Evolutionary conservation across 257 asterid genomes (phyloP).

Genomic region (Penstemon newberryi): DNA sequence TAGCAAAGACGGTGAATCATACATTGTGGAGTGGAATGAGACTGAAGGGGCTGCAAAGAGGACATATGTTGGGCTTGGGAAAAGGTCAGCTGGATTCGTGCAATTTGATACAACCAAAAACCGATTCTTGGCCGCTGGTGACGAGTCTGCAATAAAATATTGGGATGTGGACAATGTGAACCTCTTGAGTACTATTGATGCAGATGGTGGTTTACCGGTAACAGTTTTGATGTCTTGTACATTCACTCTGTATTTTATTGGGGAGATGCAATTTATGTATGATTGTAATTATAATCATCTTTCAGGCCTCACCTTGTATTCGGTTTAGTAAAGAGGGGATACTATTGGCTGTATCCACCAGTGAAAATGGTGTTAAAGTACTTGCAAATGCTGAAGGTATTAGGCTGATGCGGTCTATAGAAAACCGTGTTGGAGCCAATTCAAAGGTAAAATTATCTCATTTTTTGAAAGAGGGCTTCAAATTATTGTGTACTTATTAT

Average conservation of each 20-base stretch:
- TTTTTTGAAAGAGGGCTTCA: constrained; percentile 1
- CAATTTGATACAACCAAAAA: constrained; percentile 68
- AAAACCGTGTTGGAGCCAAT: constrained; percentile 39
- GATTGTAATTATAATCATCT: constrained; percentile 24
- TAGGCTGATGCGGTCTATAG: constrained; percentile 38
- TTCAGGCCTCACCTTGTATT: constrained; percentile 67
- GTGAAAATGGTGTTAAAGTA: constrained; percentile 59
- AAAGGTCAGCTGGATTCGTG: constrained; percentile 52
- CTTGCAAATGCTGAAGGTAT: constrained; percentile 58
- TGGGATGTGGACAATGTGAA: constrained; percentile 74
- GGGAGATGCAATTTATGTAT: constrained; percentile 10
- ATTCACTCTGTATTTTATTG: constrained; percentile 2
- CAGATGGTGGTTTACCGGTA: constrained; percentile 71
- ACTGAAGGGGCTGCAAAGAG: constrained; percentile 60
- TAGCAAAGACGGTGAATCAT: constrained; percentile 57
- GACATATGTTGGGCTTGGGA: constrained; percentile 55
- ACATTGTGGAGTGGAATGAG: constrained; percentile 72
- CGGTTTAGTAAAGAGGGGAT: constrained; percentile 65
- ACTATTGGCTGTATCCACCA: constrained; percentile 67
- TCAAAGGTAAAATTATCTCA: constrained; percentile 40
- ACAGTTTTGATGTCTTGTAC: constrained; percentile 18
- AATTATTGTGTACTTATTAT: constrained; percentile 9
- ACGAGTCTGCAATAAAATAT: constrained; percentile 55
- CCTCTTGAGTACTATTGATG: constrained; percentile 44
- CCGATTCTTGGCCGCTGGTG: constrained; percentile 70